Evolutionary conservation across 2,329 filamentous ascomycete species (phyloP), one percentile per base, ranked within the genome.

Genomic region (Hypoxylon sp.): DNA sequence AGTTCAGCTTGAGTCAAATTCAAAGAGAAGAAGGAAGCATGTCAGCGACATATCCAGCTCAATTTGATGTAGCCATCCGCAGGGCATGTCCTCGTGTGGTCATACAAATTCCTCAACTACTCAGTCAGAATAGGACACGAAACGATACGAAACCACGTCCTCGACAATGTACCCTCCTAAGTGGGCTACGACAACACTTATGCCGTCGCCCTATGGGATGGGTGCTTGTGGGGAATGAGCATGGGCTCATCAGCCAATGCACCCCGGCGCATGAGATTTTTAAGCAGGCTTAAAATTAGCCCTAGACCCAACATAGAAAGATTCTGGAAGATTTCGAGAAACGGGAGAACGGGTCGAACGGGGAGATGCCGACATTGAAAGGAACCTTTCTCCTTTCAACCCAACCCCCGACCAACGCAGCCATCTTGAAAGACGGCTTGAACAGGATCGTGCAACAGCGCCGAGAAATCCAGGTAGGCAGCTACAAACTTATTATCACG

Each of bases 301-400:
- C 52, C 64, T 68, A 69, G 51, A 46, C 67, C 68, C 23, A 65
- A 66, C 60, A 32, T 14, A 63, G 71, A 34, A 73, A 62, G 48
- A 51, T 71, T 73, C 71, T 72, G 59, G 71, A 73, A 73, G 60
- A 68, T 63, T 73, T 73, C 70, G 66, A 71, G 64, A 72, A 72
- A 61, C 61, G 57, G 45, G 46, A 50, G 60, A 60, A 58, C 48
- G 51, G 63, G 46, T 51, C 30, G 36, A 38, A 53, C 63, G 52
- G 61, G 59, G 56, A 63, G 36, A 48, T 50, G 65, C 61, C 58
- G 60, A 60, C 60, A 55, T 58, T 53, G 51, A 45, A 60, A 52
- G 34, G 41, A 36, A 52, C 28, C 6, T 61, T 66, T 63, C 67
- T 67, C 48, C 56, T 57, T 60, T 43, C 36, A 23, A 55, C 14